Conservation (phyloP, 208 protist species). For the Trichomonas vaginalis region DNA sequence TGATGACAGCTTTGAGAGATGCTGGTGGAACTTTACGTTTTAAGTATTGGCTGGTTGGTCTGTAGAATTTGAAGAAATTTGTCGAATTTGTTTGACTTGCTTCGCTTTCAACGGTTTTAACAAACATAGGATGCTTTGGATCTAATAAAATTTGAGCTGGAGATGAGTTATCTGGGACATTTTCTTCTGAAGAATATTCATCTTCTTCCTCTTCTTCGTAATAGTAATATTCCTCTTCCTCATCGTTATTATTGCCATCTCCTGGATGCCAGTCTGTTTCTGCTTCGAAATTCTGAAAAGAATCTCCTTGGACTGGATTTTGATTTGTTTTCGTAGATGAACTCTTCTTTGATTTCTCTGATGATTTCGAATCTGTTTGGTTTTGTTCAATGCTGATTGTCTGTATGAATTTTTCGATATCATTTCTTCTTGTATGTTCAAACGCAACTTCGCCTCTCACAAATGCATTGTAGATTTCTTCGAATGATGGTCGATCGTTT, state of each 20-base stretch:
- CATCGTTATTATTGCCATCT: not conserved
- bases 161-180: not conserved
- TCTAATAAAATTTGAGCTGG: not conserved
- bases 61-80: not conserved
- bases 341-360: not conserved
- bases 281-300: not conserved
- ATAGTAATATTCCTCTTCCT: not conserved
- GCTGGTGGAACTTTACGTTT: not conserved
- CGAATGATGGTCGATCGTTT: not conserved
- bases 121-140: not conserved
- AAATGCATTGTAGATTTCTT: not conserved
- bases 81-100: not conserved
- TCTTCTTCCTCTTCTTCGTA: not conserved
- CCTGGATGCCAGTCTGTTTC: not conserved
- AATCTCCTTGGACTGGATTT: not conserved
- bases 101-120: not conserved
- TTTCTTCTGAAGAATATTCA: not conserved
- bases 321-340: not conserved
- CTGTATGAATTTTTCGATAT: not conserved
- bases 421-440: not conserved
- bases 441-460: not conserved
- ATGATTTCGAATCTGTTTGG: not conserved
- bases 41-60: not conserved
- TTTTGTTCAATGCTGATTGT: not conserved
- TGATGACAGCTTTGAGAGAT: not conserved